Percentiles rank a stretch among this genome's conserved stretches.
phyloP scores from a whole-genome alignment of 2,329 filamentous ascomycete genomes.

The Parastagonospora nodorum region DNA sequence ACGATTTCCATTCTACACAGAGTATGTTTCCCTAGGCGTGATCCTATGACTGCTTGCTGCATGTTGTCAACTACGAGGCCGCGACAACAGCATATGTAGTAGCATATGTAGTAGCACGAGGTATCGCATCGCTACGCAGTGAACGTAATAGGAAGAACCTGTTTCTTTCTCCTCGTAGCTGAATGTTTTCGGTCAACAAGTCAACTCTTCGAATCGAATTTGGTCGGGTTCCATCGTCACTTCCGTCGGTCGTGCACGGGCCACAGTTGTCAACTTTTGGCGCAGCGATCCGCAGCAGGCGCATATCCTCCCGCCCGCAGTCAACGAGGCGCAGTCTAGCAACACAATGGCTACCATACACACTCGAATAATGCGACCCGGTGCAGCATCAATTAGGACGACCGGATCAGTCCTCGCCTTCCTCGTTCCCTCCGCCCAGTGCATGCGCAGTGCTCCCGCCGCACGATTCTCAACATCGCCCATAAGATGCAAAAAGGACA shows the following conservation, averaged over 20 bases:
- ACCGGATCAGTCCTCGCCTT: constrained; percentile 32
- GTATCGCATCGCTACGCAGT: too few relatives aligned
- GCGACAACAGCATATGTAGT: too few relatives aligned
- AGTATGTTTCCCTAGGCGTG: too few relatives aligned
- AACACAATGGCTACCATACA: constrained; percentile 37
- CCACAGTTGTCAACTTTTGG: neutral
- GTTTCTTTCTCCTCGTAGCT: neutral
- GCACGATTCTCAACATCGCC: constrained; percentile 60
- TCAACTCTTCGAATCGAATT: too few relatives aligned
- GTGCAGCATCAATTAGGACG: constrained; percentile 16
- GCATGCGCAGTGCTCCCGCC: constrained; percentile 44
- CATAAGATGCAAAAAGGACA: constrained; percentile 67
- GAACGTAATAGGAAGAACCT: too few relatives aligned
- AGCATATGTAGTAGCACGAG: too few relatives aligned
- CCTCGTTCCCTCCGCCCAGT: constrained; percentile 30
- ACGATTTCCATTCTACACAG: too few relatives aligned
- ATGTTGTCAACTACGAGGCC: too few relatives aligned
- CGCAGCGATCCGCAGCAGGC: neutral
- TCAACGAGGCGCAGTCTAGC: neutral
- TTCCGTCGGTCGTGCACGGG: neutral
- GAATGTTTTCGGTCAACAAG: neutral
- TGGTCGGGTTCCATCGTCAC: too few relatives aligned
- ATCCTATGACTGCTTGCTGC: too few relatives aligned
- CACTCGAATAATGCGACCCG: constrained; percentile 32
- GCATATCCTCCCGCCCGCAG: neutral